Conservation (phyloP, 176 grass and related monocot genomes). For the Raddia distichophylla region DNA sequence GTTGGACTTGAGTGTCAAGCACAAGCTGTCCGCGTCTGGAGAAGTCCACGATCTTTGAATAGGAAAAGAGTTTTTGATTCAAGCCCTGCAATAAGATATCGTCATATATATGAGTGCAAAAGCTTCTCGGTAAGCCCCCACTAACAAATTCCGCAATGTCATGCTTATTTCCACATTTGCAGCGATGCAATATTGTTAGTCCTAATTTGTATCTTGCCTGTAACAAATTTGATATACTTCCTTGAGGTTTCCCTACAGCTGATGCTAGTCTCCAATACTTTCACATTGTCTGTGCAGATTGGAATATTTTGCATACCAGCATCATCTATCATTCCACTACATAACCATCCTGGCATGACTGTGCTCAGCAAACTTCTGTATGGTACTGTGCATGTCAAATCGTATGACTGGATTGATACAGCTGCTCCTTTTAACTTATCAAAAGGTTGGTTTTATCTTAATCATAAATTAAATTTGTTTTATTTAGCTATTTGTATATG, state of each 20-base stretch:
- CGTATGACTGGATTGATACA: slow-evolving; percentile 66
- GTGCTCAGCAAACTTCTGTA: slow-evolving; percentile 78
- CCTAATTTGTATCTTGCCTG: neutral
- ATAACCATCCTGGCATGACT: slow-evolving; percentile 81
- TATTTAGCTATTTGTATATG: neutral
- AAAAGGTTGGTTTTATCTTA: slow-evolving; percentile 34
- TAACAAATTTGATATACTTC: neutral
- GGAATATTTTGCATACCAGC: slow-evolving; percentile 81
- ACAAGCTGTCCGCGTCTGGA: slow-evolving; percentile 52
- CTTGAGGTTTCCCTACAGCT: neutral
- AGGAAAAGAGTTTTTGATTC: slow-evolving; percentile 49
- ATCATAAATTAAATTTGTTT: neutral
- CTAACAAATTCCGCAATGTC: neutral
- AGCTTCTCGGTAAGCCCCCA: slow-evolving; percentile 57
- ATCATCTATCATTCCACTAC: slow-evolving; percentile 80
- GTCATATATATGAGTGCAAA: slow-evolving; percentile 70
- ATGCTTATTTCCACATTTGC: slow-evolving; percentile 10
- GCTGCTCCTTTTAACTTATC: slow-evolving; percentile 35
- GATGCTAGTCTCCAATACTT: neutral
- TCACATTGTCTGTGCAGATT: slow-evolving; percentile 52
- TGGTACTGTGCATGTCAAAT: slow-evolving; percentile 63
- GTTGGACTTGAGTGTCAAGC: slow-evolving; percentile 67
- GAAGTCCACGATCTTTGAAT: slow-evolving; percentile 34
- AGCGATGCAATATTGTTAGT: neutral
- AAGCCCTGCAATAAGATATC: slow-evolving; percentile 64